phyloP scores from a whole-genome alignment of 805 yeast species.

The Ogataea zsoltii region DNA sequence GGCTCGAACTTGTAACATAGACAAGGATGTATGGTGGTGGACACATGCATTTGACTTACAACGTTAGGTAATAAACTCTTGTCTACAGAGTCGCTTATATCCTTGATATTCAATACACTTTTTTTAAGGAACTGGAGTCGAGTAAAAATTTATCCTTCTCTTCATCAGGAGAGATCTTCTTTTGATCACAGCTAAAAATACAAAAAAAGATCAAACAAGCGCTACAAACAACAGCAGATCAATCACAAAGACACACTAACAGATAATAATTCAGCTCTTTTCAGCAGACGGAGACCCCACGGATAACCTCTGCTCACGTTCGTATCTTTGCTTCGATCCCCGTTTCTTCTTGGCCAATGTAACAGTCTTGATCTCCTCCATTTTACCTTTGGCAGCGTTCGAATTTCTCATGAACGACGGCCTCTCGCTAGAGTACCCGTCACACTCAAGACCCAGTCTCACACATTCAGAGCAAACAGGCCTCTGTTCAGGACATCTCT shows the following conservation, averaged over 20 bases:
- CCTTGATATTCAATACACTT: not conserved
- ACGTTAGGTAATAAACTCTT: not conserved
- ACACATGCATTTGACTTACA: not conserved
- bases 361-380: constrained; percentile 49
- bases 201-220: not conserved
- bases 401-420: constrained; percentile 57
- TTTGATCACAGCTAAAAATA: constrained; percentile 3
- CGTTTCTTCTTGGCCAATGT: constrained; percentile 40
- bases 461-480: constrained; percentile 62
- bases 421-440: constrained; percentile 48
- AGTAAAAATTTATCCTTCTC: not conserved
- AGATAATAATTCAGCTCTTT: not conserved
- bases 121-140: not conserved
- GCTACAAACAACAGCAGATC: not conserved
- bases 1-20: constrained; percentile 1
- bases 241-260: too few relatives aligned
- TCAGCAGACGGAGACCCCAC: constrained; percentile 16
- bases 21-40: not conserved
- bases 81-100: constrained; percentile 2
- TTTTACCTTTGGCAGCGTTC: constrained; percentile 42
- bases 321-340: constrained; percentile 29
- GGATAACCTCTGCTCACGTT: constrained; percentile 19
- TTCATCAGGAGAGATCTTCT: not conserved
- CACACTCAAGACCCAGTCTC: constrained; percentile 58
- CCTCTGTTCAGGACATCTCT: constrained; percentile 66